Percentiles rank a stretch among this genome's conserved stretches.
These are phyloP conservation scores for Elsinoe arachidis DNA, from an alignment of 2,329 filamentous ascomycete species.

Conservation along the genomic window DNA sequence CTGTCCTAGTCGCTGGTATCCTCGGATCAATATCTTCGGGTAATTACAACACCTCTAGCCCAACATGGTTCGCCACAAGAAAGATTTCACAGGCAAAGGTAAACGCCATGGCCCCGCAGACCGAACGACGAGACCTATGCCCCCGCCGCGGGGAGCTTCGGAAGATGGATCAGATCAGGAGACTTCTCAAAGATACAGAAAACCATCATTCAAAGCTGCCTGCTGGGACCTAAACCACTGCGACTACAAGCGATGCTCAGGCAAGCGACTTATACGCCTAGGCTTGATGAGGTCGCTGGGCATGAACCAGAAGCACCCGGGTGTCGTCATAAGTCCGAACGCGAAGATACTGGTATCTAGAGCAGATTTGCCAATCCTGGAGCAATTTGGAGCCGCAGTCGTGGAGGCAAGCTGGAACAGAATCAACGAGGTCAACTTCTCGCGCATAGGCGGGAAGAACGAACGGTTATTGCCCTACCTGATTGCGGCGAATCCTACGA, in stretches of 20 bases:
- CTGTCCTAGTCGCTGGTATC: not conserved
- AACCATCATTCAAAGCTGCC: constrained; percentile 73
- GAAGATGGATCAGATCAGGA: constrained; percentile 16
- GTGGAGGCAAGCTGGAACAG: constrained; percentile 97
- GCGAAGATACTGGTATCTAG: constrained; percentile 77
- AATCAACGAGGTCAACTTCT: constrained; percentile 83
- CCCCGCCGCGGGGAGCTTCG: constrained; percentile 16
- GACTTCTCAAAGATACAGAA: constrained; percentile 24
- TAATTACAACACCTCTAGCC: not conserved
- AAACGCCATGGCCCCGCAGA: constrained; percentile 49
- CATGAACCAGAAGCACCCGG: constrained; percentile 82
- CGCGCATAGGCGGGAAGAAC: constrained; percentile 84
- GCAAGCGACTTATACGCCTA: constrained; percentile 85
- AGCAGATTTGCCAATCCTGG: constrained; percentile 70
- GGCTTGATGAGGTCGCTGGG: constrained; percentile 90
- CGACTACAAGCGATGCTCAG: constrained; percentile 92
- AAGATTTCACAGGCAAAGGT: constrained; percentile 67
- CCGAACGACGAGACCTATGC: constrained; percentile 15
- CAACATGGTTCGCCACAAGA: constrained; percentile 89
- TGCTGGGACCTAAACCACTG: constrained; percentile 98
- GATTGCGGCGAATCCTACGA: constrained; percentile 91
- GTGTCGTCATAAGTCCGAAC: constrained; percentile 92
- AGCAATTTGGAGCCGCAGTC: constrained; percentile 85
- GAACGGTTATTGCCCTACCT: constrained; percentile 87
- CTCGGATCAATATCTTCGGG: not conserved